Percentiles rank a stretch among this genome's conserved stretches.
phyloP scores from a whole-genome alignment of 768 basidiomycete genomes.

The Strobilomyces confusus region DNA sequence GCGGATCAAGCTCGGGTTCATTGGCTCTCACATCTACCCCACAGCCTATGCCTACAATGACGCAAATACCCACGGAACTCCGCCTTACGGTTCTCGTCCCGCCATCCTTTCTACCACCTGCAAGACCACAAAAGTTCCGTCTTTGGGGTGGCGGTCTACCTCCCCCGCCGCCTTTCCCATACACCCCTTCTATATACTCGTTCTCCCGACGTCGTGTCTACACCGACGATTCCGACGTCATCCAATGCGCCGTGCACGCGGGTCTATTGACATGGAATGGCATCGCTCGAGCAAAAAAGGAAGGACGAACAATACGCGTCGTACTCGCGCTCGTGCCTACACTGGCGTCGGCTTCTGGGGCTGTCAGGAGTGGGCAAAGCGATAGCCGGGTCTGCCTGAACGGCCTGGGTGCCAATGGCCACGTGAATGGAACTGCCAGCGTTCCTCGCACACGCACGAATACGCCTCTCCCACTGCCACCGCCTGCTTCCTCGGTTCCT shows the following conservation, averaged over 20 bases:
- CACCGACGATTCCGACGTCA: conserved; percentile 74
- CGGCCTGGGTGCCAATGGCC: conserved; percentile 22
- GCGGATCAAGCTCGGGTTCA: conserved; percentile 29
- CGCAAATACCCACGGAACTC: conserved; percentile 27
- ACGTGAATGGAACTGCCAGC: conserved; percentile 29
- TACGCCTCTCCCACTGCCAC: conserved; percentile 25
- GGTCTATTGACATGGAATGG: conserved; percentile 47
- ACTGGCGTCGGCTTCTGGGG: conserved; percentile 41
- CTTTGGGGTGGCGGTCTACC: conserved; percentile 68
- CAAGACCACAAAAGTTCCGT: conserved; percentile 50
- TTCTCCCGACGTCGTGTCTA: conserved; percentile 53
- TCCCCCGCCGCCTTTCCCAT: conserved; percentile 37
- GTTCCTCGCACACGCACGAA: conserved; percentile 29
- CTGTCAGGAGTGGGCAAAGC: conserved; percentile 29
- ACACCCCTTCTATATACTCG: conserved; percentile 21
- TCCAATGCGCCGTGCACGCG: conserved; percentile 64
- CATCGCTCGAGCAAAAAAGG: conserved; percentile 35
- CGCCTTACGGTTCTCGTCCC: conserved; percentile 57
- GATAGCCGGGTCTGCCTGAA: conserved; percentile 18
- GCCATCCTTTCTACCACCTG: conserved; percentile 50
- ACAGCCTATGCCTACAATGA: conserved; percentile 7
- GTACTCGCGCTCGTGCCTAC: conserved; percentile 40
- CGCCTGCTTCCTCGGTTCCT: conserved; percentile 19
- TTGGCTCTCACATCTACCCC: conserved; percentile 15
- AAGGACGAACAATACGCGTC: conserved; percentile 38